phyloP scores from a whole-genome alignment of 441 rosid genomes.

The Hura crepitans region DNA sequence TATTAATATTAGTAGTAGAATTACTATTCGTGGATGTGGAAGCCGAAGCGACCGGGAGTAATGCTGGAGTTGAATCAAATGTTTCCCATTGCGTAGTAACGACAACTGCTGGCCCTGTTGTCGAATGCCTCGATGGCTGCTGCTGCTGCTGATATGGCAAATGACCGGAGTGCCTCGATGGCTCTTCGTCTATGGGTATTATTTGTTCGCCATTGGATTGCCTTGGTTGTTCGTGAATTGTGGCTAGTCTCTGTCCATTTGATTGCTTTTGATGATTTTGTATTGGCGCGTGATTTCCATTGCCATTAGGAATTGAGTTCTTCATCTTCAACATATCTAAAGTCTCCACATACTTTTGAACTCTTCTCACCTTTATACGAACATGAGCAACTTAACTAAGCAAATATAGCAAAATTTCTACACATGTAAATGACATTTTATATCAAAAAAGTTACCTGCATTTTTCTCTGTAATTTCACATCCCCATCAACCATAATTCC shows the following conservation, averaged over 20 bases:
- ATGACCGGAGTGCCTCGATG: slow-evolving; percentile 35
- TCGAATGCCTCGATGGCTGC: slow-evolving; percentile 35
- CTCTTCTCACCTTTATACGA: slow-evolving; percentile 66
- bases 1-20: slow-evolving; percentile 20
- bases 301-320: slow-evolving; percentile 49
- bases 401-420: neutral
- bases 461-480: slow-evolving; percentile 81
- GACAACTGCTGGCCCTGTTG: slow-evolving; percentile 44
- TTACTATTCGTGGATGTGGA: slow-evolving; percentile 29
- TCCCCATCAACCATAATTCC: slow-evolving; percentile 81
- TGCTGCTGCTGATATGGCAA: slow-evolving; percentile 40
- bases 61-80: slow-evolving; percentile 48
- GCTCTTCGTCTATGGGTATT: slow-evolving; percentile 43
- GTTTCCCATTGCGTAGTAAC: slow-evolving; percentile 90
- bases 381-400: neutral
- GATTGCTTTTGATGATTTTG: slow-evolving; percentile 36
- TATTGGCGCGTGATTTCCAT: slow-evolving; percentile 34
- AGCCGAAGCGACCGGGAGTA: slow-evolving; percentile 37
- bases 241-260: slow-evolving; percentile 39
- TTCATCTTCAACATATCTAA: slow-evolving; percentile 78
- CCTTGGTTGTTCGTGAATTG: slow-evolving; percentile 44
- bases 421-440: neutral
- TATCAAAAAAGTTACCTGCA: slow-evolving; percentile 54
- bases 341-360: slow-evolving; percentile 83
- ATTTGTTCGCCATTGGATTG: slow-evolving; percentile 37